Conservation (phyloP, 306 rosid genomes). For the Acacia crassicarpa region DNA sequence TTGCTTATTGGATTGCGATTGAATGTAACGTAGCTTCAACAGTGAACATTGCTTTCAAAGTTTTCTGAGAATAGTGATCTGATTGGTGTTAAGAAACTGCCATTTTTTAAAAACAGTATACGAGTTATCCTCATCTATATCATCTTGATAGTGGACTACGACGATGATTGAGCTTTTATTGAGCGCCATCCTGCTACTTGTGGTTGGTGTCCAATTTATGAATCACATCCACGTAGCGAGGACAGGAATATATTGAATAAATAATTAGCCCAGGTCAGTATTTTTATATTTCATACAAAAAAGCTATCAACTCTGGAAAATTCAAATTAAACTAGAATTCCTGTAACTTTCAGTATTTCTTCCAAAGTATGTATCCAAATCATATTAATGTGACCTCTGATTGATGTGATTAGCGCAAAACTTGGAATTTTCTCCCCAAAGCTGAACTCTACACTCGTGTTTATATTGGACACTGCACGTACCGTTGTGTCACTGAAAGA, state of each 20-base stretch:
- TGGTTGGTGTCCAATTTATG: conserved; percentile 32
- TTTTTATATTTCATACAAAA: neutral
- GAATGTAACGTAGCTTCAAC: conserved; percentile 36
- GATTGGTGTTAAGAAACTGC: conserved; percentile 31
- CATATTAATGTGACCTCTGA: conserved; percentile 27
- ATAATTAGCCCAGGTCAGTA: neutral
- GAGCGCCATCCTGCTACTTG: conserved; percentile 15
- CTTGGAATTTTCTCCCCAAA: conserved; percentile 23
- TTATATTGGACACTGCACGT: conserved; percentile 22
- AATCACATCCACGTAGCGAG: conserved; percentile 25
- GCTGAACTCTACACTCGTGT: conserved; percentile 1
- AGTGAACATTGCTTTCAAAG: conserved; percentile 20
- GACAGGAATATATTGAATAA: neutral
- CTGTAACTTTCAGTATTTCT: conserved; percentile 3
- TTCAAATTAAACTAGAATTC: neutral
- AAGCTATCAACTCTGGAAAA: neutral
- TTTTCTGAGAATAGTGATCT: neutral
- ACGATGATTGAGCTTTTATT: neutral
- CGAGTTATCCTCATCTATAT: conserved; percentile 17
- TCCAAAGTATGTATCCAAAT: conserved; percentile 22
- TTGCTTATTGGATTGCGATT: conserved; percentile 37
- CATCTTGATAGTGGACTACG: conserved; percentile 19
- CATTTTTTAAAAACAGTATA: conserved; percentile 26
- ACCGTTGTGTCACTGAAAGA: neutral
- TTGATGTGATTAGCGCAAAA: conserved; percentile 47